Evolutionary conservation across 2,329 filamentous ascomycete genomes (phyloP).

Genomic region (Raffaelea ambrosiae): DNA sequence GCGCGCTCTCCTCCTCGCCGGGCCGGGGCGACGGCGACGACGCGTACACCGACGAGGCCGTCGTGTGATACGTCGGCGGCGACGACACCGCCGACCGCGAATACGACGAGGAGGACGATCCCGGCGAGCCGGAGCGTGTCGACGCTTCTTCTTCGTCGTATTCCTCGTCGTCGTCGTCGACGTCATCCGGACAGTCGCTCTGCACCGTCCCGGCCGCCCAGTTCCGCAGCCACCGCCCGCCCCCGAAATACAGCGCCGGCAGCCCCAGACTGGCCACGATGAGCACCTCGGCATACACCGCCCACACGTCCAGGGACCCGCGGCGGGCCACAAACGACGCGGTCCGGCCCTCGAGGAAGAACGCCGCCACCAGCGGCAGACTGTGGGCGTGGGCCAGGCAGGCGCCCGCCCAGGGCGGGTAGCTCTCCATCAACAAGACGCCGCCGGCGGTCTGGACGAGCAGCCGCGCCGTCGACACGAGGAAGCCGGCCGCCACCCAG

Average conservation of each 20-base stretch:
- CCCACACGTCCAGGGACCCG: slow-evolving; percentile 19
- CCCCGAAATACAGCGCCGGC: slow-evolving; percentile 18
- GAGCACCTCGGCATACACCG: slow-evolving; percentile 22
- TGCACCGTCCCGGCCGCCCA: slow-evolving; percentile 20
- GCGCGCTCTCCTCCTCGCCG: no score
- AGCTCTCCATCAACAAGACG: slow-evolving; percentile 25
- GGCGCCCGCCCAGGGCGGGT: slow-evolving; percentile 22
- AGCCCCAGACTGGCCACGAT: slow-evolving; percentile 21
- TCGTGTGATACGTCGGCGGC: no score
- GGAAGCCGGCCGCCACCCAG: slow-evolving; percentile 17
- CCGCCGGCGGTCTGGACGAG: slow-evolving; percentile 19
- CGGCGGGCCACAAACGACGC: slow-evolving; percentile 18
- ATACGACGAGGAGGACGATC: no score
- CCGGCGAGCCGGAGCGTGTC: no score
- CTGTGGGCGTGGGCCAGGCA: slow-evolving; percentile 24
- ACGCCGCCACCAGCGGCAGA: slow-evolving; percentile 21
- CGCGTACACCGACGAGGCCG: no score
- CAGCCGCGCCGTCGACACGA: slow-evolving; percentile 21
- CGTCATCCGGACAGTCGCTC: neutral
- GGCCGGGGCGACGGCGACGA: no score
- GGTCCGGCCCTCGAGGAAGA: slow-evolving; percentile 19
- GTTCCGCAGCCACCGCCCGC: slow-evolving; percentile 17
- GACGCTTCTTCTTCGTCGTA: no score
- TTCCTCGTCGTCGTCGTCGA: no score
- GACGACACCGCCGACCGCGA: no score